Base-by-base conservation (phyloP, 2,329 filamentous ascomycete species). In the Coniochaeta ligniaria region DNA sequence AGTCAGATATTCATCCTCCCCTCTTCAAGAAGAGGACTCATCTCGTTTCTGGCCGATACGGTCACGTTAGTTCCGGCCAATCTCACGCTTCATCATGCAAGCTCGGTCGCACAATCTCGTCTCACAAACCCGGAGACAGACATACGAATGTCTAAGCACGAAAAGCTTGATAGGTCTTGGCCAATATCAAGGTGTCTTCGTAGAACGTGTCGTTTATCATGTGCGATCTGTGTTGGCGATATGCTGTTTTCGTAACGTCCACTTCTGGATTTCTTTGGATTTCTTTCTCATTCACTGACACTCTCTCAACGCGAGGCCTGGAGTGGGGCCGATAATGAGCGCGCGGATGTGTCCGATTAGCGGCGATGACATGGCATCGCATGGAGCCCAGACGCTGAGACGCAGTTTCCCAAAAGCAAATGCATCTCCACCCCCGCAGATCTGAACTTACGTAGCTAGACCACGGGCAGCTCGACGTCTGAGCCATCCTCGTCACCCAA, bases 361-460 rank as follows among this genome's bases (percentile, higher is more conserved):
- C 43, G 43, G 43, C 43, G 17, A 31, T 11, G 17, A 17, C 43
- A 59, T 28, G 14, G 16, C 47, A 20, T 33, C 9, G 6, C 24
- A 57, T 3, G 28, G 17, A 17, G 24, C n/a, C n/a, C n/a, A n/a
- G n/a, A n/a, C n/a, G n/a, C n/a, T n/a, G n/a, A n/a, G n/a, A 31
- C 26, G 43, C 22, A 24, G 43, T 20, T 45, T 45, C 20, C 35
- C 38, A 41, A 41, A 3, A n/a, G 38, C 38, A n/a, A 41, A 41
- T 7, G 11, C 38, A 41, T 38, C 59, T 41, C 52, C 54, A 59
- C 38, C 41, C 59, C 59, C 59, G 41, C 59, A 60, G 54, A 56
- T 60, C 59, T 47, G 3, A 47, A 47, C 43, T 26, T 17, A 26
- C 22, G 22, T 11, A 47, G 20, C 43, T 45, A 22, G 41, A 45